Percentiles rank a stretch among this genome's conserved stretches.
Evolutionary conservation across 2,329 filamentous ascomycete genomes (phyloP).

Genomic region (Neophaeococcomyces aloes): DNA sequence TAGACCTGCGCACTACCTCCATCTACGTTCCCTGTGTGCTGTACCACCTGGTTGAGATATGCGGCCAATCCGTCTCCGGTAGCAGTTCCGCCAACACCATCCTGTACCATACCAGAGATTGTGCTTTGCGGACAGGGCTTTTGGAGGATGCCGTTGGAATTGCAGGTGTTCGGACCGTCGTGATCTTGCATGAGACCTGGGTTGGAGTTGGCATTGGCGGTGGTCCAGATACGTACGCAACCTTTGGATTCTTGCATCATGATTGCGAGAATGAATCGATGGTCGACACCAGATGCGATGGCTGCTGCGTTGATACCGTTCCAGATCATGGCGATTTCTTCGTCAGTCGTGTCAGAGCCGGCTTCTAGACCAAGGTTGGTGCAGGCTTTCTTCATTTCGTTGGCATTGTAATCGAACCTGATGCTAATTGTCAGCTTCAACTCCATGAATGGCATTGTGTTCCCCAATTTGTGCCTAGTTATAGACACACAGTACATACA

Average conservation of each 20-base stretch:
- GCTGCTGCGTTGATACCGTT: constrained; percentile 28
- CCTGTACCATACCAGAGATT: constrained; percentile 17
- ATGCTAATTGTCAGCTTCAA: constrained; percentile 7
- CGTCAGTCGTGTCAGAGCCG: constrained; percentile 15
- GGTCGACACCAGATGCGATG: constrained; percentile 25
- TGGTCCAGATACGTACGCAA: constrained; percentile 35
- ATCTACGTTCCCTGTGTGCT: not conserved
- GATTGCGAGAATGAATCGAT: constrained; percentile 36
- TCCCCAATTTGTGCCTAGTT: not conserved
- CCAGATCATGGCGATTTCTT: constrained; percentile 25
- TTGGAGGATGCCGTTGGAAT: constrained; percentile 20
- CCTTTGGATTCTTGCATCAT: constrained; percentile 38
- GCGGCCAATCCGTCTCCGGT: constrained; percentile 12
- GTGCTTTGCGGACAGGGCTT: constrained; percentile 11
- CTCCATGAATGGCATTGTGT: not conserved
- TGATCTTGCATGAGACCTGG: constrained; percentile 35
- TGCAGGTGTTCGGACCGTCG: constrained; percentile 30
- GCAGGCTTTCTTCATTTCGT: not conserved
- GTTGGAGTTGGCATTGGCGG: constrained; percentile 33
- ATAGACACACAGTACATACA: constrained; percentile 16
- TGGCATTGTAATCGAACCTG: constrained; percentile 10
- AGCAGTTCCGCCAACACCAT: constrained; percentile 15
- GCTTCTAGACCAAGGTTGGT: not conserved
- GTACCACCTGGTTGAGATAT: constrained; percentile 5
- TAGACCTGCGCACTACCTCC: constrained; percentile 10